Percentiles rank a stretch among this genome's conserved stretches.
These are phyloP conservation scores for Malus domestica DNA, from an alignment of 306 rosid species.

Conservation along the genomic window DNA sequence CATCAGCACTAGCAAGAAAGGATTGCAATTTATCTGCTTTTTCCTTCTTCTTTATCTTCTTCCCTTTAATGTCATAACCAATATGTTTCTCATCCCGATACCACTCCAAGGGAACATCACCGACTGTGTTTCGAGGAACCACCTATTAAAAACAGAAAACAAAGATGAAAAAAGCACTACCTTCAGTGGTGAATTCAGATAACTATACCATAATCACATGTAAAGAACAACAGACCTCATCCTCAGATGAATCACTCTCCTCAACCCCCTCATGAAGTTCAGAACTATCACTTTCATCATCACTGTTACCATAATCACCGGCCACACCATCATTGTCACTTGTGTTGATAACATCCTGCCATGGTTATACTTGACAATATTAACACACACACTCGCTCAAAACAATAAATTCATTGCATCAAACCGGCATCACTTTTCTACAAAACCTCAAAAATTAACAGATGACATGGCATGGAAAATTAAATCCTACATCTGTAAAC, in stretches of 20 bases:
- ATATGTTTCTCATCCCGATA: constrained; percentile 79
- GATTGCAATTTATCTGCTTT: constrained; percentile 66
- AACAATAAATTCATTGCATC: not conserved
- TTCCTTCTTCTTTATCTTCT: constrained; percentile 73
- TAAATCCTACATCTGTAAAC: not conserved
- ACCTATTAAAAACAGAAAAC: constrained; percentile 35
- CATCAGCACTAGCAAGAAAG: constrained; percentile 73
- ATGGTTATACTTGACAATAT: constrained; percentile 8
- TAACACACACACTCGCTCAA: not conserved
- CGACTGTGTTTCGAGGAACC: constrained; percentile 77
- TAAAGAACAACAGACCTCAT: constrained; percentile 49
- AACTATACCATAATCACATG: not conserved
- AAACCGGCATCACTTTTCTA: not conserved
- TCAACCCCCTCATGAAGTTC: constrained; percentile 37
- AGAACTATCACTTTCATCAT: constrained; percentile 34
- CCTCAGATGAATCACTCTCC: constrained; percentile 96
- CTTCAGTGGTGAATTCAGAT: not conserved
- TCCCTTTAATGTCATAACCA: constrained; percentile 79
- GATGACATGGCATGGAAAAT: not conserved
- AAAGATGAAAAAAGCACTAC: not conserved
- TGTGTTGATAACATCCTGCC: constrained; percentile 37
- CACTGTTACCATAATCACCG: constrained; percentile 16
- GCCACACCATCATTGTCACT: constrained; percentile 1
- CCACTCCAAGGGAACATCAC: constrained; percentile 85
- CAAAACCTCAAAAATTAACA: not conserved